phyloP scores from a whole-genome alignment of 2,329 filamentous ascomycete genomes.

The Allantophomopsis cytisporea region DNA sequence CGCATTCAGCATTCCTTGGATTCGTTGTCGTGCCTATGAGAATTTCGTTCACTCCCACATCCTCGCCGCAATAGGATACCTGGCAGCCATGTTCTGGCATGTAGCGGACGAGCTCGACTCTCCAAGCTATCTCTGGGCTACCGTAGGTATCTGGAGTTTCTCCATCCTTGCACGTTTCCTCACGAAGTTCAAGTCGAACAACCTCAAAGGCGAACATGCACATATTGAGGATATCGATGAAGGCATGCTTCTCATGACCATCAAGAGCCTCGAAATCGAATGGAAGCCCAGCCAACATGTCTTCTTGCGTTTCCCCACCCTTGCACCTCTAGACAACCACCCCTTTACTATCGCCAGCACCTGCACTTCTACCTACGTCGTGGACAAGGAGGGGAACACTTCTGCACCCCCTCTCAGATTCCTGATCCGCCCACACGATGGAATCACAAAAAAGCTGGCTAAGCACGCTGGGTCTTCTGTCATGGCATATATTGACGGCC shows the following conservation, averaged over 20 bases:
- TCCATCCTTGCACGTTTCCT: conserved; percentile 37
- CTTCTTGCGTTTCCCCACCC: conserved; percentile 18
- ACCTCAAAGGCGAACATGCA: conserved; percentile 1
- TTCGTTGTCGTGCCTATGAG: conserved; percentile 34
- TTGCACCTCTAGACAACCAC: conserved; percentile 13
- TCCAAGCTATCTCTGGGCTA: conserved; percentile 51
- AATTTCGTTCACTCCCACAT: conserved; percentile 48
- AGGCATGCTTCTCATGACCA: conserved; percentile 11
- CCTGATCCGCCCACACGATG: conserved; percentile 10
- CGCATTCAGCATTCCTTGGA: conserved; percentile 43
- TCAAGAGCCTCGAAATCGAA: conserved; percentile 6
- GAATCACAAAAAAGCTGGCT: conserved; percentile 11
- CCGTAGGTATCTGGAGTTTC: conserved; percentile 42
- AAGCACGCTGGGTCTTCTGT: not conserved
- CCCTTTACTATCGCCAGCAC: conserved; percentile 18
- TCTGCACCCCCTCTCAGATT: conserved; percentile 10
- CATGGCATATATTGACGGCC: conserved; percentile 14
- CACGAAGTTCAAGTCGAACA: conserved; percentile 25
- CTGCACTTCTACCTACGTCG: conserved; percentile 1
- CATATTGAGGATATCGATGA: conserved; percentile 3
- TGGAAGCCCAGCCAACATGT: conserved; percentile 46
- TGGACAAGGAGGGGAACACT: not conserved
- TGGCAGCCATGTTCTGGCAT: conserved; percentile 55
- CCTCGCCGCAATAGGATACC: conserved; percentile 42
- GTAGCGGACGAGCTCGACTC: conserved; percentile 51